Evolutionary conservation across 345 rosid genomes (phyloP).

Genomic region (Atalantia buxifolia): DNA sequence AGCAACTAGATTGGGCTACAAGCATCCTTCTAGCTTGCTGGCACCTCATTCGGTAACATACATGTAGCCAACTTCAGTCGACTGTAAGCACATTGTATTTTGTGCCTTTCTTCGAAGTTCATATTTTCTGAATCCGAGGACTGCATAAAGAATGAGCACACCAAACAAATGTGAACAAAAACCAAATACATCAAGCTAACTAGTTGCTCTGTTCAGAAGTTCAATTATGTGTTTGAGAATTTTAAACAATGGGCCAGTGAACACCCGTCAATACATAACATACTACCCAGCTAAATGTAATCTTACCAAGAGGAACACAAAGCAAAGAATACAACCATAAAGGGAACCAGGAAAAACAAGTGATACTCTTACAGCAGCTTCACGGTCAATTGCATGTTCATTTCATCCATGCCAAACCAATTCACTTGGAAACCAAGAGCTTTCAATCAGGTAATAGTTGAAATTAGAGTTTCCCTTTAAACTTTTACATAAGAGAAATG

Average conservation of each 20-base stretch:
- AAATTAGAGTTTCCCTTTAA: neutral
- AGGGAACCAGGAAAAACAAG: neutral
- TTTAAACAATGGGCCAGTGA: neutral
- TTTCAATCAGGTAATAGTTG: neutral
- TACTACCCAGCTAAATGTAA: neutral
- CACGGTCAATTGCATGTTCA: neutral
- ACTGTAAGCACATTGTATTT: constrained; percentile 38
- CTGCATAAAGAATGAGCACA: constrained; percentile 34
- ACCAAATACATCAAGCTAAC: neutral
- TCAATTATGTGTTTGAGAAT: neutral
- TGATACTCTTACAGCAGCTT: neutral
- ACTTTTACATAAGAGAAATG: too few relatives aligned
- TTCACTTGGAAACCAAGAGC: neutral
- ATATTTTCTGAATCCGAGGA: constrained; percentile 31
- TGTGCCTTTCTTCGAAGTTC: constrained; percentile 57
- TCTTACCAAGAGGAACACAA: neutral
- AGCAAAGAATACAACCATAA: neutral
- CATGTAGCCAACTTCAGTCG: constrained; percentile 35
- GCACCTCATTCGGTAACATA: neutral
- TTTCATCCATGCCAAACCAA: neutral
- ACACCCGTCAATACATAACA: neutral
- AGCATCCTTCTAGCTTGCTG: neutral
- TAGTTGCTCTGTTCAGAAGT: neutral
- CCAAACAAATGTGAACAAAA: constrained; percentile 8
- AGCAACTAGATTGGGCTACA: neutral